Evolutionary conservation across 331 rosid genomes (phyloP).

Genomic region (Erythrophleum ivorense): DNA sequence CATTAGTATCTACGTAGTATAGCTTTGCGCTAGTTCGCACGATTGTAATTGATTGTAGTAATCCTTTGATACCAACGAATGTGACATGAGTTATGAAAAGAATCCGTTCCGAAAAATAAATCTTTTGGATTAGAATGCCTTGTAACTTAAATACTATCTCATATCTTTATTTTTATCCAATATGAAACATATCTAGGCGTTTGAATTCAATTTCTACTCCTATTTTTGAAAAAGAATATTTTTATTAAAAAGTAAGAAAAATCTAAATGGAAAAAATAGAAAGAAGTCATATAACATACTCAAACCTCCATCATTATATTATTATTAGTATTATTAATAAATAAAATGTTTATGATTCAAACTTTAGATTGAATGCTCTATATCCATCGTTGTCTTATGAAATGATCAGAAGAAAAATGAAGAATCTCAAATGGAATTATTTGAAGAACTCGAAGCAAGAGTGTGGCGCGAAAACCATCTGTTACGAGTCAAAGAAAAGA

Average conservation of each 20-base stretch:
- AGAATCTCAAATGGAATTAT: neutral
- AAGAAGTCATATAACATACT: neutral
- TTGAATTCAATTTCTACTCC: neutral
- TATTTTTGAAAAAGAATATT: neutral
- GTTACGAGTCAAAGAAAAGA: conserved; percentile 2
- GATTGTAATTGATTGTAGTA: neutral
- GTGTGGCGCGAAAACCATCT: conserved; percentile 31
- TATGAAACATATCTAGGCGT: neutral
- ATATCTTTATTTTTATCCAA: too few species aligned
- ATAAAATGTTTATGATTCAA: neutral
- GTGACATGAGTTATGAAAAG: too few species aligned
- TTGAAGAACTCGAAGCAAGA: too few species aligned
- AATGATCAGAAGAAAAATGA: neutral
- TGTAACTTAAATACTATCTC: too few species aligned
- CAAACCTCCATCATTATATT: neutral
- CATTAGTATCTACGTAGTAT: too few species aligned
- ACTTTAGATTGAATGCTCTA: neutral
- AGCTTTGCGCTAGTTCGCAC: neutral
- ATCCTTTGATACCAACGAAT: too few species aligned
- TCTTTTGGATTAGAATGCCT: too few species aligned
- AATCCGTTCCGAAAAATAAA: too few species aligned
- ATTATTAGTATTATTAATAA: neutral
- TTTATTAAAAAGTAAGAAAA: neutral
- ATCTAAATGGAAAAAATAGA: neutral
- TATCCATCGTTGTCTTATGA: too few species aligned